These are phyloP conservation scores for Biscutella auriculata DNA, from an alignment of 441 rosid species.

Conservation along the genomic window DNA sequence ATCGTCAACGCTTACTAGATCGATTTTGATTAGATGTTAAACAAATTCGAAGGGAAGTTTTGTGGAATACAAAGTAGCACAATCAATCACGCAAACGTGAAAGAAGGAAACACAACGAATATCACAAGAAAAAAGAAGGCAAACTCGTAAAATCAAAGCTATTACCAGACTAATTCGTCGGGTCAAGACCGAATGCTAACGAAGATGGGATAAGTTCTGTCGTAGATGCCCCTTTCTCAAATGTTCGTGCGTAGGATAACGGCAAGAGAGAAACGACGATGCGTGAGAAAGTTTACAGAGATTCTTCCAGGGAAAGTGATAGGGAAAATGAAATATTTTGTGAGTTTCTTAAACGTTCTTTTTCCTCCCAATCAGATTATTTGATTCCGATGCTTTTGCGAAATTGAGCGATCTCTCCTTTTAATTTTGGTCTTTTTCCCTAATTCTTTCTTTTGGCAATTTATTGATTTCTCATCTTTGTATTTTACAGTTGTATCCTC, in stretches of 20 bases:
- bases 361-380: constrained; percentile 6
- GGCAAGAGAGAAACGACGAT: constrained; percentile 11
- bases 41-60: background rate
- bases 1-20: constrained; percentile 9
- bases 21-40: background rate
- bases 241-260: constrained; percentile 5
- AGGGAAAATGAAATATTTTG: background rate
- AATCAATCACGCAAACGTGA: background rate
- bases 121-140: background rate
- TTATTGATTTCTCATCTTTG: background rate
- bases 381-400: constrained; percentile 12
- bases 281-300: background rate
- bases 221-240: background rate
- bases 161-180: constrained; percentile 12
- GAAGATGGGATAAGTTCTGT: background rate
- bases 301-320: constrained; percentile 26
- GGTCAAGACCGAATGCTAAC: constrained; percentile 5
- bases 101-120: background rate
- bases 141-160: constrained; percentile 8
- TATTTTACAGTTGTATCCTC: background rate
- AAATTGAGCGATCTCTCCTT: background rate
- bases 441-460: background rate
- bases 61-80: background rate
- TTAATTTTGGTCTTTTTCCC: background rate
- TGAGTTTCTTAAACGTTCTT: background rate